Evolutionary conservation across 192 early-diverging fungal species (phyloP), one percentile per base, ranked within the genome.

Genomic region (Coemansia sp.): DNA sequence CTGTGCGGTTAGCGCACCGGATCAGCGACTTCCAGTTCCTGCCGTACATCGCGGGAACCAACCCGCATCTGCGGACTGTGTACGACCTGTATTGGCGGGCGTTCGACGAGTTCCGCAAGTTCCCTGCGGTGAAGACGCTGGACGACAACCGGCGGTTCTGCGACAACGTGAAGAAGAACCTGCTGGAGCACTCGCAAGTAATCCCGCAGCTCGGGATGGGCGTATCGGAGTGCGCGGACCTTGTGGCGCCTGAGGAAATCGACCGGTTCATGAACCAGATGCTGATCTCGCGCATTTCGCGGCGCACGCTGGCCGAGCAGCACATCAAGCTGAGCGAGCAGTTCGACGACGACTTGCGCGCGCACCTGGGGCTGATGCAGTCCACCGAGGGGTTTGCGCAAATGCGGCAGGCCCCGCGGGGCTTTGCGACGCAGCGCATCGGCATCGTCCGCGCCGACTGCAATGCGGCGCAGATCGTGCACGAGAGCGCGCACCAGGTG

Each of bases 1-100:
- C 95, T 0, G 86, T 96, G 0, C 85, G 96, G 41, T 74, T 98
- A 25, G 93, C 96, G 20, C 92, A 95, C 76, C 85, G 96, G 7
- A 96, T 98, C 74, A 86, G 92, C 50, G 90, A 91, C 70, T 95
- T 96, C 69, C 96, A 98, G 74, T 87, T 88, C 46, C 82, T 98
- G 13, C 95, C 96, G 4, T 98, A 93, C 62, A 90, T 95, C 34
- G 91, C 94, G 1, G 96, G 95, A 9, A 93, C 92, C 17, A 96
- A 96, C 67, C 92, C 94, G 5, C 92, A 96, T 66, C 87, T 96
- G 60, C 85, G 90, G 71, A 78, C 69, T 19, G 88, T 95, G 20
- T 96, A 98, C 66, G 84, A 87, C 52, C 79, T 96, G 49, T 98
- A 96, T 74, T 96, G 94, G 96, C 83, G 86, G n/a, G 94, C 94